These are phyloP conservation scores for Raffaelea ambrosiae DNA, from an alignment of 2,329 filamentous ascomycete species.

Conservation along the genomic window DNA sequence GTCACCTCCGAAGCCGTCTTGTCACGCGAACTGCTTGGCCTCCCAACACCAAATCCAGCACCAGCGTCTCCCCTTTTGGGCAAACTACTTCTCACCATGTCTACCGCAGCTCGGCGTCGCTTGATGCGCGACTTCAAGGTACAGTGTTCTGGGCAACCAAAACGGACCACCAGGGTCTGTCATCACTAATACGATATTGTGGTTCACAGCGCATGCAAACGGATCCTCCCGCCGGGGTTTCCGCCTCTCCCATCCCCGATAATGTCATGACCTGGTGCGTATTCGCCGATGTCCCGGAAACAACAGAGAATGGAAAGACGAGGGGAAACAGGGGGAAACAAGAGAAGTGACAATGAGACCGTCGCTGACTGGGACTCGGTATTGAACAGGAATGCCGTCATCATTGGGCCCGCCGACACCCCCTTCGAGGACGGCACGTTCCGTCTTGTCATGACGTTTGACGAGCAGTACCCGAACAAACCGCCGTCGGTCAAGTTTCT, in stretches of 20 bases:
- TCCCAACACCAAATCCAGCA: too few species aligned
- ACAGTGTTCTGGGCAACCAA: neutral
- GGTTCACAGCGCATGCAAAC: conserved; percentile 86
- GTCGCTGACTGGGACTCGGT: too few species aligned
- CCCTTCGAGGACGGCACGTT: conserved; percentile 98
- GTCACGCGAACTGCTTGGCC: too few species aligned
- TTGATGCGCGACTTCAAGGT: conserved; percentile 99
- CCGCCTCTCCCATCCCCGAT: conserved; percentile 88
- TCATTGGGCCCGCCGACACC: conserved; percentile 93
- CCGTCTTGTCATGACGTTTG: conserved; percentile 96
- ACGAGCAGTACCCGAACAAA: conserved; percentile 98
- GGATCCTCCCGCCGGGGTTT: conserved; percentile 92
- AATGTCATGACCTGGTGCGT: conserved; percentile 94
- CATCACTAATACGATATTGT: neutral
- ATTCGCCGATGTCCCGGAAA: neutral
- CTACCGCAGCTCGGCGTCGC: conserved; percentile 87
- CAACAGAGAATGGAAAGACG: neutral
- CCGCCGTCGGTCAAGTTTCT: conserved; percentile 97
- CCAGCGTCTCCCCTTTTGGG: too few species aligned
- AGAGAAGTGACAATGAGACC: neutral
- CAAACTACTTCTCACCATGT: conserved; percentile 52
- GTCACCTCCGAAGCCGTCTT: too few species aligned
- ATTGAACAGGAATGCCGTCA: conserved; percentile 79
- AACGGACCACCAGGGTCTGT: too few species aligned
- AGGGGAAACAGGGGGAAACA: neutral